Evolutionary conservation across 2,329 filamentous ascomycete genomes (phyloP), one percentile per base, ranked within the genome.

Genomic region (Aspergillus alliaceus): DNA sequence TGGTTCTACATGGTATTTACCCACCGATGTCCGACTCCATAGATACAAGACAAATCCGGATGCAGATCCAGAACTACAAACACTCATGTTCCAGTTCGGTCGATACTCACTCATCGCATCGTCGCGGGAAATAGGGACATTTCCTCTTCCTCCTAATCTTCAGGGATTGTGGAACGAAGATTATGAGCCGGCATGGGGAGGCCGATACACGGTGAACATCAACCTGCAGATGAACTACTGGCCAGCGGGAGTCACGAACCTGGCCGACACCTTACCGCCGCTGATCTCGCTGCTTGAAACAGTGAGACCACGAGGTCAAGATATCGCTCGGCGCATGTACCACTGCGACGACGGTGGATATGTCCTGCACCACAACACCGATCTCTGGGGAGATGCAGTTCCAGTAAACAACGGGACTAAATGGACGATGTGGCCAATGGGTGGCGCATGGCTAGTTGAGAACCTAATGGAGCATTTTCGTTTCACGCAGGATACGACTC

Each of bases 171-270:
- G 84, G 84, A 79, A 79, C 6, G 75, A 82, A 42, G 70, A 75
- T 1, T 67, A 80, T 1, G 61, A 63, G 1, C 72, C 77, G 3
- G 75, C 79, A 0, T 84, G 84, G 84, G 77, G 78, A 7, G 79
- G 74, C 4, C 82, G 86, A 59, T 86, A 84, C 55, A 83, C 84
- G 32, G 73, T 79, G 32, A 82, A 86, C 58, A 84, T 86, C 62
- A 86, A 86, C 54, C 57, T 86, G 0, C 80, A 86, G 60, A 86
- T 86, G 84, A 86, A 86, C 57, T 80, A 86, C 60, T 86, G 84
- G 84, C 73, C 71, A 0, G 77, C 79, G 1, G 80, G 84, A 29
- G 80, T 84, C 52, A 84, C 81, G 0, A 73, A 82, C 0, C 75
- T 81, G 52, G 77, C 32, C 0, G 75, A 77, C 12, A 75, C 70